Conservation (phyloP, 305 asterid species). For the Rubia occidens region DNA sequence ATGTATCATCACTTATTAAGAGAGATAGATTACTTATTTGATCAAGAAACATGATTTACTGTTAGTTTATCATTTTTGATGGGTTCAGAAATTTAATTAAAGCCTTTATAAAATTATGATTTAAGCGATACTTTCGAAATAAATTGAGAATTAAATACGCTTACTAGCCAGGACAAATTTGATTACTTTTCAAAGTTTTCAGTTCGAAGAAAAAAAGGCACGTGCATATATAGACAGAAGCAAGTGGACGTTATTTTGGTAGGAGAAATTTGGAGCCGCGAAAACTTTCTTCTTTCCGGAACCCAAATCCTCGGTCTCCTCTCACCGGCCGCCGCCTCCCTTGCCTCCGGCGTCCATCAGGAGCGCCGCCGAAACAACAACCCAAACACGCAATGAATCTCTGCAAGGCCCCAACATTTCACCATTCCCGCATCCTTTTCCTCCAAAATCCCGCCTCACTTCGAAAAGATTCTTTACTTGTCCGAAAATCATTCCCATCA, state of each 20-base stretch:
- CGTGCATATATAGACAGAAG: neutral
- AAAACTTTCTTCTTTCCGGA: neutral
- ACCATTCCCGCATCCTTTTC: constrained; percentile 23
- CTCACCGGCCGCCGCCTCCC: neutral
- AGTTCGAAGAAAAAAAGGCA: neutral
- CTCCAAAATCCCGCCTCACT: neutral
- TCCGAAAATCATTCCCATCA: constrained; percentile 4
- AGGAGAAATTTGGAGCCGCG: constrained; percentile 5
- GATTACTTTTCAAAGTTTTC: neutral
- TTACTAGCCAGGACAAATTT: neutral
- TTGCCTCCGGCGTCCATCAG: neutral
- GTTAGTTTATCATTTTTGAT: too few species aligned
- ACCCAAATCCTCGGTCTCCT: neutral
- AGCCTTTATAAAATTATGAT: too few species aligned
- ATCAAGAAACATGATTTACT: too few species aligned
- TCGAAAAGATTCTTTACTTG: constrained; percentile 3
- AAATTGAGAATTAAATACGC: neutral
- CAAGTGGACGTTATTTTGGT: constrained; percentile 3
- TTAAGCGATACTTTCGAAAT: too few species aligned
- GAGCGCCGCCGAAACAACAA: neutral
- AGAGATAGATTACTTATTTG: too few species aligned
- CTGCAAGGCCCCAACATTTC: constrained; percentile 35
- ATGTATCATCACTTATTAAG: too few species aligned
- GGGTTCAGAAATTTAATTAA: too few species aligned
- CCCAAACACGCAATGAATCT: neutral